These are phyloP conservation scores for Bipolaris cookei DNA, from an alignment of 2,329 filamentous ascomycete genomes.

Conservation along the genomic window DNA sequence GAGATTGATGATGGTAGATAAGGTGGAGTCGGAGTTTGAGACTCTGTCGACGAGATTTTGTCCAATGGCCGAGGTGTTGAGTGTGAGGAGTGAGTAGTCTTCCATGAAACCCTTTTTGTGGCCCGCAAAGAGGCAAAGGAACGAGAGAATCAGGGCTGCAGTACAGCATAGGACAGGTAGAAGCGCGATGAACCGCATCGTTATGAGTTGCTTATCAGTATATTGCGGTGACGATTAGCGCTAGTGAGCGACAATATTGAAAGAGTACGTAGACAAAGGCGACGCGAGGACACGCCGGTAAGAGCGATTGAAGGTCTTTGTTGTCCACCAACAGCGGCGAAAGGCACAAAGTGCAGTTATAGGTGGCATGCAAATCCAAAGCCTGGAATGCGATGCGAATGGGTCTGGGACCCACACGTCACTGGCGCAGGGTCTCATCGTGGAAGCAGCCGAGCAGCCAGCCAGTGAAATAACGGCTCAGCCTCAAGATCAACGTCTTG, in stretches of 20 bases:
- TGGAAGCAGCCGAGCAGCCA: conserved; percentile 20
- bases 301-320: conserved; percentile 2
- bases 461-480: conserved; percentile 24
- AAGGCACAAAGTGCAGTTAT: conserved; percentile 15
- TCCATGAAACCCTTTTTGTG: conserved; percentile 63
- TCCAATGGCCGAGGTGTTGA: conserved; percentile 65
- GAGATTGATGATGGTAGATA: conserved; percentile 41
- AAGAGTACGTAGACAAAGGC: neutral
- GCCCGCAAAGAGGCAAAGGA: conserved; percentile 68
- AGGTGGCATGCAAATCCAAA: conserved; percentile 6
- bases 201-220: conserved; percentile 1
- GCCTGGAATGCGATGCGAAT: conserved; percentile 2
- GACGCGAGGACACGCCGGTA: conserved; percentile 8
- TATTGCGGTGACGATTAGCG: neutral
- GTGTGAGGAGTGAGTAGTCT: conserved; percentile 63
- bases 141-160: conserved; percentile 63
- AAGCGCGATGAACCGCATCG: conserved; percentile 57
- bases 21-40: conserved; percentile 31
- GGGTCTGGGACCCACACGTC: conserved; percentile 12
- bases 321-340: neutral
- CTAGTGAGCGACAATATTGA: neutral
- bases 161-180: conserved; percentile 60
- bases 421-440: conserved; percentile 11
- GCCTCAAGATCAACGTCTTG: conserved; percentile 25
- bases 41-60: conserved; percentile 42